Conservation (phyloP, 2,329 filamentous ascomycete species). For the Pseudogymnoascus sp. region DNA sequence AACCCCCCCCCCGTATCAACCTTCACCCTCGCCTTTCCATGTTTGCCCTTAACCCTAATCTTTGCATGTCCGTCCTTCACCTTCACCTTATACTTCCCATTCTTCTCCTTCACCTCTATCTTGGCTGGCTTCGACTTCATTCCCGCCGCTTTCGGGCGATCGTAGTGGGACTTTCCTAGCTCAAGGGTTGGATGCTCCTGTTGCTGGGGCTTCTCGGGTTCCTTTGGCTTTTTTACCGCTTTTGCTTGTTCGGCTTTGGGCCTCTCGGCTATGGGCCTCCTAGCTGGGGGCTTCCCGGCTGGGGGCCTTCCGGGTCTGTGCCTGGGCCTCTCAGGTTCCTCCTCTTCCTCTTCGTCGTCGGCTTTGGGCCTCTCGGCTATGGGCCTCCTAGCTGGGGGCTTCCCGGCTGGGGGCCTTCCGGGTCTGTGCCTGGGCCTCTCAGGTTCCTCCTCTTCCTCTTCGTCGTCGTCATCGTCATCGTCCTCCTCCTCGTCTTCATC, state of each 20-base stretch:
- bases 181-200: neutral
- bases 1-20: no score
- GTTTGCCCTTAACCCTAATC: neutral
- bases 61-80: neutral
- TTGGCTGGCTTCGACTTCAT: neutral
- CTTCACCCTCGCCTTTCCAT: neutral
- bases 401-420: no score
- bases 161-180: neutral
- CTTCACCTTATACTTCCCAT: neutral
- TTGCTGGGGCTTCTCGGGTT: neutral
- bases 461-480: neutral
- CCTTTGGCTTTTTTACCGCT: neutral
- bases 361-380: neutral
- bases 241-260: neutral
- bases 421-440: neutral
- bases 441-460: neutral
- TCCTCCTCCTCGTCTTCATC: neutral
- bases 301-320: no score
- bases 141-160: neutral
- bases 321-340: neutral
- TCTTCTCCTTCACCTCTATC: neutral
- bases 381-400: no score
- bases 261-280: neutral
- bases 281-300: no score
- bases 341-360: neutral